phyloP scores from a whole-genome alignment of 805 yeast genomes.

The Kodamaea kaohsiungensis region DNA sequence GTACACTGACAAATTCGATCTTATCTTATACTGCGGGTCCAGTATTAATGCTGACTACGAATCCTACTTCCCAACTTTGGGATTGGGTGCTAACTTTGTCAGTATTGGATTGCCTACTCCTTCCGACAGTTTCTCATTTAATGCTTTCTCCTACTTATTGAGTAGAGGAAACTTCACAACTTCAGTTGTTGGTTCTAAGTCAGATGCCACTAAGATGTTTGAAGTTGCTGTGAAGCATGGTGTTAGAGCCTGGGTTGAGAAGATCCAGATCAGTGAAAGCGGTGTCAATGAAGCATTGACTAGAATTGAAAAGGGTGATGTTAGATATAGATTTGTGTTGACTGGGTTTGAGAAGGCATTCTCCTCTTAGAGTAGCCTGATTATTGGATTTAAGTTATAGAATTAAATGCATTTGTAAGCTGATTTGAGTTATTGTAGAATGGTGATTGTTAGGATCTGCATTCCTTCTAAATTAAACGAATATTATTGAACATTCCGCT shows the following conservation, averaged over 20 bases:
- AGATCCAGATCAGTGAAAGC: slow-evolving; percentile 33
- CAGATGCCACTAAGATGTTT: slow-evolving; percentile 38
- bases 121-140: slow-evolving; percentile 21
- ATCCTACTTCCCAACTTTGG: slow-evolving; percentile 22
- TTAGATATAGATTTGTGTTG: slow-evolving; percentile 54
- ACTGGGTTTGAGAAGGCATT: slow-evolving; percentile 54
- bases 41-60: slow-evolving; percentile 23
- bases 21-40: slow-evolving; percentile 50
- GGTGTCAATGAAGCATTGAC: slow-evolving; percentile 33
- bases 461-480: too few species aligned
- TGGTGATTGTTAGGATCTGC: too few species aligned
- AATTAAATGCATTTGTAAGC: too few species aligned
- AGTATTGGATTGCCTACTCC: slow-evolving; percentile 30
- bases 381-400: too few species aligned
- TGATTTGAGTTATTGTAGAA: too few species aligned
- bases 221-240: slow-evolving; percentile 36
- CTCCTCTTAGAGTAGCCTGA: not conserved
- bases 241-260: slow-evolving; percentile 35
- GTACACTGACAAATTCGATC: slow-evolving; percentile 37
- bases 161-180: slow-evolving; percentile 29
- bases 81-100: slow-evolving; percentile 23
- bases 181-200: slow-evolving; percentile 34
- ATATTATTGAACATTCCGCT: too few species aligned
- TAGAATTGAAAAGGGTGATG: slow-evolving; percentile 34
- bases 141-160: slow-evolving; percentile 23